Base-by-base conservation (phyloP, 1,284 basidiomycete genomes). In the Tylopilus orsonianus region DNA sequence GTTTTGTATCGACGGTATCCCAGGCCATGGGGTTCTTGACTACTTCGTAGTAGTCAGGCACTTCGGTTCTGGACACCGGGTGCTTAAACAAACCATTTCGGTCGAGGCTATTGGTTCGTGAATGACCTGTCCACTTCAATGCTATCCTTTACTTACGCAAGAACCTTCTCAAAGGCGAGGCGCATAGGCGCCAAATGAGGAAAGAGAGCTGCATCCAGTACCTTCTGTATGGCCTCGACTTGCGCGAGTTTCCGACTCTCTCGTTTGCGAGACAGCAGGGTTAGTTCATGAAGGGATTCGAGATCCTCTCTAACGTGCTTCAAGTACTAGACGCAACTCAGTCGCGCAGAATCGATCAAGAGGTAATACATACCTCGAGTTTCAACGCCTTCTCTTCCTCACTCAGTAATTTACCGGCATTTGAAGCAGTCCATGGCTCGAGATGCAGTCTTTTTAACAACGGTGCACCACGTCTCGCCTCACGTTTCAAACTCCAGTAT, bases 401-500 rank as follows among this genome's bases (percentile, higher is more conserved):
- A 2, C 82, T 88, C 59, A 90, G 78, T 34, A 81, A 71, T 56
- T 81, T 83, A 1, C 59, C 58, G 2, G 79, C 77, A 16, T 81
- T 80, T 20, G 79, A 83, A 1, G 93, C 90, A 0, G 96, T 97
- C 97, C 96, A 99, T 0, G 96, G 97, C 73, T 99, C 96, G 26
- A 99, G 75, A 71, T 99, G 95, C 44, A 99, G 69, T 41, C 97
- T 71, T 69, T 98, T 99, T 58, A 99, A 71, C 44, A 99, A 68
- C 2, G 96, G 95, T 2, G 97, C 97, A 3, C 97, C 97, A 35
- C 96, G 74, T 51, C 96, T 80, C 1, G 84, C 90, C 67, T 99
- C 95, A 5, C 96, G 75, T 70, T 99, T 98, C 67, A 99, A 68
- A 64, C 95, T 97, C 96, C 96, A 99, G 65, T 97, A 99, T 57